Conservation (phyloP, 2,329 filamentous ascomycete genomes). For the Cryphonectria nitschkei region DNA sequence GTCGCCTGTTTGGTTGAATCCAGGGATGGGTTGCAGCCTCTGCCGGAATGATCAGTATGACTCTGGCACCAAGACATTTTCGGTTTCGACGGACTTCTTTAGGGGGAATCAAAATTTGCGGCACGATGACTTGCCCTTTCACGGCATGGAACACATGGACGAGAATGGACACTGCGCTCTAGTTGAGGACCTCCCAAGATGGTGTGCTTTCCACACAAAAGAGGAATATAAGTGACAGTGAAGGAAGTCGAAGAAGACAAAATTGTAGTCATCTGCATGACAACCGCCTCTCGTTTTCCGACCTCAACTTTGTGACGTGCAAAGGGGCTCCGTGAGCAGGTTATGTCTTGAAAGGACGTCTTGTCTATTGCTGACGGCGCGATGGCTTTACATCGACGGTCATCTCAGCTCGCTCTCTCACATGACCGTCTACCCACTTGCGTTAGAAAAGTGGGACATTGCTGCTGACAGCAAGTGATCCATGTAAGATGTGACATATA, state of each 20-base stretch:
- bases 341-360: not conserved
- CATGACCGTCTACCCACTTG: too few relatives aligned
- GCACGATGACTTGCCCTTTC: conserved; percentile 25
- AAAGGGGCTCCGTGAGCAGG: not conserved
- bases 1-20: conserved; percentile 18
- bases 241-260: not conserved
- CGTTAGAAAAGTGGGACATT: too few relatives aligned
- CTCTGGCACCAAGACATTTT: conserved; percentile 18
- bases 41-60: conserved; percentile 17
- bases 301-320: not conserved
- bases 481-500: too few relatives aligned
- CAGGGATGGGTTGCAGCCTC: conserved; percentile 19
- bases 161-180: conserved; percentile 26
- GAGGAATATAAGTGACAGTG: conserved; percentile 23
- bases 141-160: conserved; percentile 27
- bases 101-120: conserved; percentile 21
- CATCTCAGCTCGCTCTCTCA: not conserved
- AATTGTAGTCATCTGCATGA: not conserved
- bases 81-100: conserved; percentile 24
- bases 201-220: conserved; percentile 18
- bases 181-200: conserved; percentile 17
- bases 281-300: not conserved
- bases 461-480: too few relatives aligned
- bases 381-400: not conserved
- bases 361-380: not conserved